Base-by-base conservation (phyloP, 108 stramenopile species). In the Parmales sp. region DNA sequence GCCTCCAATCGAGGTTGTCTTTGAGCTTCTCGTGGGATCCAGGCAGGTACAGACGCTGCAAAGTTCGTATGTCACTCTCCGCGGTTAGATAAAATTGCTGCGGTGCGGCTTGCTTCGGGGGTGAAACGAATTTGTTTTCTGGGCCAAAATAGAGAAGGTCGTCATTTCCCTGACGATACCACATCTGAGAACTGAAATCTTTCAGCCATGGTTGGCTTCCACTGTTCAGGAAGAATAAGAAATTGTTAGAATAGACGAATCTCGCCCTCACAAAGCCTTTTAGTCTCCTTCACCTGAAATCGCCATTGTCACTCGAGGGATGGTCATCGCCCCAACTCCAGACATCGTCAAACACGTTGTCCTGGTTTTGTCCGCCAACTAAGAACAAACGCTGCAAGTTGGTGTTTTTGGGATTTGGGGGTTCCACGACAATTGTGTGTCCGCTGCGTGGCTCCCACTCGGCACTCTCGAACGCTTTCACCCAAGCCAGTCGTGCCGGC, bases 361-460 rank as follows among this genome's bases (percentile, higher is more conserved):
- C 41, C 38, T 54, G 22, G 63, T 82, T 80, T 44, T 69, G 69
- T 39, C 82, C 82, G 34, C 82, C 82, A 41, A 46, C 71, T 22
- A 83, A 38, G 37, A 76, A 76, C 37, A 83, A 63, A 26, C 69
- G 71, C 46, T 80, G 74, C 6, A 41, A 54, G 64, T 78, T 77
- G 28, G 50, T 37, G 69, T 83, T 83, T 64, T 28, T 78, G 18
- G 73, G 72, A 7, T 71, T 75, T 22, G 79, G 79, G 28, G 79
- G 79, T 44, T 80, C 82, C 45, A 80, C 75, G 11, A 76, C 68
- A 64, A 76, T 46, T 11, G 44, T 63, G 44, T 83, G 82, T 11
- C 77, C 79, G 31, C 77, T 66, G 39, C 82, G 68, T 63, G 37
- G 50, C 16, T 66, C 4, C 82, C 82, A 69, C 2, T 69, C 68